A percentile compares a stretch with the other conserved stretches of the same genome.
These are phyloP conservation scores for Mesembryanthemum crystallinum DNA, from an alignment of 148 eudicot genomes.

Conservation along the genomic window DNA sequence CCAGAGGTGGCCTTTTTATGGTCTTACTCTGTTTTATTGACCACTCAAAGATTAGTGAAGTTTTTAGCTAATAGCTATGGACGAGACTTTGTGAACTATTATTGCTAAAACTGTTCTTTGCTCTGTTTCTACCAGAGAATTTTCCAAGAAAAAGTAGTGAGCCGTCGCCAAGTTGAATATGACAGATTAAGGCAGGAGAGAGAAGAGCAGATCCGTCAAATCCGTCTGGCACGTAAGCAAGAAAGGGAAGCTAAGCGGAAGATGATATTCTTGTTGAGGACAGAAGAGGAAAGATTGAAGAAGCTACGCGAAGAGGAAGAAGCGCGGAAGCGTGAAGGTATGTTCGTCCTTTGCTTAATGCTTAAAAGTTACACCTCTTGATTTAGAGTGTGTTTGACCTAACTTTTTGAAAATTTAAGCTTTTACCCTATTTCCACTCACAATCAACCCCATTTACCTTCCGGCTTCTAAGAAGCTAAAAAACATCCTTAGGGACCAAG, in stretches of 20 bases:
- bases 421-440: too few species aligned
- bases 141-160: conserved; percentile 53
- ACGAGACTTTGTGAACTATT: background rate
- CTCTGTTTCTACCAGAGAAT: conserved; percentile 35
- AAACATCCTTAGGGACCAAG: too few species aligned
- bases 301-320: conserved; percentile 73
- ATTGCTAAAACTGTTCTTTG: background rate
- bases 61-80: background rate
- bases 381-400: too few species aligned
- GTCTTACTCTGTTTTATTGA: background rate
- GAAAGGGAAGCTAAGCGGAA: conserved; percentile 67
- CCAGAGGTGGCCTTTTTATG: background rate
- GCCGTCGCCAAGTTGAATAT: conserved; percentile 51
- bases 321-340: conserved; percentile 79
- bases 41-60: background rate
- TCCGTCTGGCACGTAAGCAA: conserved; percentile 51
- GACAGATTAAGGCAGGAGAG: conserved; percentile 62
- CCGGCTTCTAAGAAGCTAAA: too few species aligned
- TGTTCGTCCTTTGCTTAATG: background rate
- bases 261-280: conserved; percentile 56
- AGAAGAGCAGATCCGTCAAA: conserved; percentile 46
- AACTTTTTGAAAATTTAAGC: too few species aligned
- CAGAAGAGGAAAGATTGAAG: conserved; percentile 66
- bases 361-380: too few species aligned
- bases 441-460: too few species aligned